These are phyloP conservation scores for Cystofilobasidium capitatum DNA, from an alignment of 768 basidiomycete genomes.

Conservation along the genomic window DNA sequence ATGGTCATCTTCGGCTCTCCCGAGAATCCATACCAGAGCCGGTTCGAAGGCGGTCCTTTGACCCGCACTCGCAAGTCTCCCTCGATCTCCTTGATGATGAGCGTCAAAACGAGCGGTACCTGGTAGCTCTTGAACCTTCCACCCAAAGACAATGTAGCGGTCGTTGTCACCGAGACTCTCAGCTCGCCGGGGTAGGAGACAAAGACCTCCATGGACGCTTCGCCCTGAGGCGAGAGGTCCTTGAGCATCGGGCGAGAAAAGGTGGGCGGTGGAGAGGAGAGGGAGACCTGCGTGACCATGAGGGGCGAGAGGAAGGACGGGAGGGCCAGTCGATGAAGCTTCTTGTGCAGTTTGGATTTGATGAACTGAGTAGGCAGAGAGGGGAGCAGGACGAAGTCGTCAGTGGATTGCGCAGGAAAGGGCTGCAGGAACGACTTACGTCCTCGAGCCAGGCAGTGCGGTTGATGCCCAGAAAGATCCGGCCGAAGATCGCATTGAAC, in stretches of 20 bases:
- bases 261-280: slow-evolving; percentile 38
- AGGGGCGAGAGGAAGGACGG: slow-evolving; percentile 18
- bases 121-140: slow-evolving; percentile 56
- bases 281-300: slow-evolving; percentile 13
- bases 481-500: slow-evolving; percentile 88
- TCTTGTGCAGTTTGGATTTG: slow-evolving; percentile 17
- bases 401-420: not conserved
- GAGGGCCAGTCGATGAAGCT: slow-evolving; percentile 10
- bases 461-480: slow-evolving; percentile 86
- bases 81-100: slow-evolving; percentile 76
- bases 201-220: slow-evolving; percentile 78
- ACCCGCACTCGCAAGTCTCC: slow-evolving; percentile 74
- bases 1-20: slow-evolving; percentile 76
- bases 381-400: not conserved
- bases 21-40: slow-evolving; percentile 90
- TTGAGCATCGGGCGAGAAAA: slow-evolving; percentile 97
- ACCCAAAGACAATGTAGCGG: slow-evolving; percentile 60
- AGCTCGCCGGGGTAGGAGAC: slow-evolving; percentile 59
- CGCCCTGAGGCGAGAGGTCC: slow-evolving; percentile 87
- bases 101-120: slow-evolving; percentile 80
- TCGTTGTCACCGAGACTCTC: slow-evolving; percentile 79
- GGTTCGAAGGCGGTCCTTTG: slow-evolving; percentile 88
- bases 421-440: slow-evolving; percentile 26
- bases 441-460: slow-evolving; percentile 68
- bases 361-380: slow-evolving; percentile 5